Conservation (phyloP, 352 stramenopile species). For the Nothophytophthora sp. region DNA sequence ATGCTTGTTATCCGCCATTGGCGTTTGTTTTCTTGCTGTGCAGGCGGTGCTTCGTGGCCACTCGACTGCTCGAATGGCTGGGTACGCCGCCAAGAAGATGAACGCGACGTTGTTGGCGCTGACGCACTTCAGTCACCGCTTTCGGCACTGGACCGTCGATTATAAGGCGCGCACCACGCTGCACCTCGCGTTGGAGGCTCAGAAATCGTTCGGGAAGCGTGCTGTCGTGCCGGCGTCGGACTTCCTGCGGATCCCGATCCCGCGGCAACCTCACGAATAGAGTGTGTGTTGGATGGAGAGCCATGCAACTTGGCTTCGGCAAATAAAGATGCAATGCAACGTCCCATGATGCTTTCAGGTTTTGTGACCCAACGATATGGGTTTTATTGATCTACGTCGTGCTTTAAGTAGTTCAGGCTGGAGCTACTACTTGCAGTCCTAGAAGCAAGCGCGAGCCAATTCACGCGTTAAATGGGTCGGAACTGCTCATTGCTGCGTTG, state of each 20-base stretch:
- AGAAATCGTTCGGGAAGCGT: conserved; percentile 60
- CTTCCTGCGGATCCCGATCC: conserved; percentile 81
- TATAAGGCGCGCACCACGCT: conserved; percentile 52
- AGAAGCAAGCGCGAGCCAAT: not conserved
- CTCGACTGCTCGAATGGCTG: conserved; percentile 79
- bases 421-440: not conserved
- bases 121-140: conserved; percentile 88
- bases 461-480: not conserved
- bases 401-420: not conserved
- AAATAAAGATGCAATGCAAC: too few relatives aligned
- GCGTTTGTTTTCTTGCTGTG: not conserved
- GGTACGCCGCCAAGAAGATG: conserved; percentile 70
- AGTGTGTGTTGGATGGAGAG: conserved; percentile 16
- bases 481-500: conserved; percentile 11
- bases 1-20: not conserved
- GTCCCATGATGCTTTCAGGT: too few relatives aligned
- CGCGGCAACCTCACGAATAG: conserved; percentile 46
- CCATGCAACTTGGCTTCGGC: too few relatives aligned
- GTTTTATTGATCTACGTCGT: not conserved
- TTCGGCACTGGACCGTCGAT: conserved; percentile 60
- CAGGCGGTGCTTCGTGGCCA: conserved; percentile 77
- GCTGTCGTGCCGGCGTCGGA: conserved; percentile 75
- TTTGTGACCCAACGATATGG: too few relatives aligned
- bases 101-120: conserved; percentile 78
- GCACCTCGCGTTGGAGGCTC: conserved; percentile 68